Evolutionary conservation across 306 rosid genomes (phyloP).

Genomic region (Hippophae gyantsensis): DNA sequence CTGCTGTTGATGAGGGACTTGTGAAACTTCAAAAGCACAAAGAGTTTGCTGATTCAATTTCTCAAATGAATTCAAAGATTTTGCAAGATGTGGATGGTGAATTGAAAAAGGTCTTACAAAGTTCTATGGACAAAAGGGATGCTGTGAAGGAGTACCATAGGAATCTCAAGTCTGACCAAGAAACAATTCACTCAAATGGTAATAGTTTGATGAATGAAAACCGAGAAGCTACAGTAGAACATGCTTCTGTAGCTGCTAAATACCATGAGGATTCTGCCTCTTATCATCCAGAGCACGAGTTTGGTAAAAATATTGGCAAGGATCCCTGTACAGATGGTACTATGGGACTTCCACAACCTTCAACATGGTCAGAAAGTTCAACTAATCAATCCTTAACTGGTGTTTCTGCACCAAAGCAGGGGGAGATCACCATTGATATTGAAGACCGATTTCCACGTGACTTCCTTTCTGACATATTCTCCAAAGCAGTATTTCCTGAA

Average conservation of each 20-base stretch:
- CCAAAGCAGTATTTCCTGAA: conserved; percentile 35
- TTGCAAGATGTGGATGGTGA: conserved; percentile 36
- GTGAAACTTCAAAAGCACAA: conserved; percentile 30
- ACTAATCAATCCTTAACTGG: conserved; percentile 21
- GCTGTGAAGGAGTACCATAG: conserved; percentile 21
- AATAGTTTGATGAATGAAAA: conserved; percentile 27
- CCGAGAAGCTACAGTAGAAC: conserved; percentile 20
- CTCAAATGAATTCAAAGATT: conserved; percentile 30
- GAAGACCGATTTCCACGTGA: conserved; percentile 57
- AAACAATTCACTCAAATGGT: conserved; percentile 23
- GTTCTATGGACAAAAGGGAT: conserved; percentile 23
- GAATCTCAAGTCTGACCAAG: conserved; percentile 26
- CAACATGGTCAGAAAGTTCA: conserved; percentile 20
- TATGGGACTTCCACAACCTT: conserved; percentile 15
- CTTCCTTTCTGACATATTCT: conserved; percentile 46
- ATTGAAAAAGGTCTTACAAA: conserved; percentile 21
- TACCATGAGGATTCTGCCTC: conserved; percentile 26
- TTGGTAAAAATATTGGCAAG: conserved; percentile 29
- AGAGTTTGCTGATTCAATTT: conserved; percentile 37
- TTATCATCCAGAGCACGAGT: conserved; percentile 28
- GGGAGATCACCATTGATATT: conserved; percentile 54
- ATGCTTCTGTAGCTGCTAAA: conserved; percentile 33
- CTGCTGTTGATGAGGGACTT: conserved; percentile 33
- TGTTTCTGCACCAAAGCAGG: conserved; percentile 34
- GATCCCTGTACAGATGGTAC: conserved; percentile 18